phyloP scores from a whole-genome alignment of 257 asterid genomes.

The Primulina eburnea region DNA sequence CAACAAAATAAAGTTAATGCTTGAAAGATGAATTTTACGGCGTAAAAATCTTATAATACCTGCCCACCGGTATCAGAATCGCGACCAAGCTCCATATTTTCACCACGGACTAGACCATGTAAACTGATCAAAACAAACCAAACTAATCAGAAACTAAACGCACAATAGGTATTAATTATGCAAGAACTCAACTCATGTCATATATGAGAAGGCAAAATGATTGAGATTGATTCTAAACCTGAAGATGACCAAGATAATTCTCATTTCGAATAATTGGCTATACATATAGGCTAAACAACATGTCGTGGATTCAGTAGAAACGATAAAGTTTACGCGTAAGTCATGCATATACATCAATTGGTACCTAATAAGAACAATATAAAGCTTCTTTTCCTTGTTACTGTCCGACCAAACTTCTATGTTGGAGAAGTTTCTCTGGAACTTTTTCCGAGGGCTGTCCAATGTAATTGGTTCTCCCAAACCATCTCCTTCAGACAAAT shows the following conservation, averaged over 20 bases:
- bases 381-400: slow-evolving; percentile 66
- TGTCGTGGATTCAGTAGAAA: background rate
- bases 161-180: background rate
- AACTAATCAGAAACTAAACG: slow-evolving; percentile 15
- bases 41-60: slow-evolving; percentile 32
- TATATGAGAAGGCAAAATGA: background rate
- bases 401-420: slow-evolving; percentile 63
- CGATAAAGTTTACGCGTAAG: background rate
- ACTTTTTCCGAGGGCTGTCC: slow-evolving; percentile 53
- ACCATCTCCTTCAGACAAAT: slow-evolving; percentile 70
- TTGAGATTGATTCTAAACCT: background rate
- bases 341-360: too few relatives aligned
- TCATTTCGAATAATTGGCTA: background rate
- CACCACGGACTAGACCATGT: slow-evolving; percentile 86
- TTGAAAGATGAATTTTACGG: background rate
- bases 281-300: background rate
- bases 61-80: slow-evolving; percentile 93
- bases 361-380: slow-evolving; percentile 69
- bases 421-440: slow-evolving; percentile 47
- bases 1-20: slow-evolving; percentile 13
- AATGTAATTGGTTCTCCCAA: slow-evolving; percentile 45
- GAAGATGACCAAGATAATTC: background rate
- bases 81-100: slow-evolving; percentile 92
- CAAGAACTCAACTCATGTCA: background rate
- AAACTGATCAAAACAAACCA: slow-evolving; percentile 41